Evolutionary conservation across 441 rosid genomes (phyloP), one percentile per base, ranked within the genome.

Genomic region (Pelargonium australe): DNA sequence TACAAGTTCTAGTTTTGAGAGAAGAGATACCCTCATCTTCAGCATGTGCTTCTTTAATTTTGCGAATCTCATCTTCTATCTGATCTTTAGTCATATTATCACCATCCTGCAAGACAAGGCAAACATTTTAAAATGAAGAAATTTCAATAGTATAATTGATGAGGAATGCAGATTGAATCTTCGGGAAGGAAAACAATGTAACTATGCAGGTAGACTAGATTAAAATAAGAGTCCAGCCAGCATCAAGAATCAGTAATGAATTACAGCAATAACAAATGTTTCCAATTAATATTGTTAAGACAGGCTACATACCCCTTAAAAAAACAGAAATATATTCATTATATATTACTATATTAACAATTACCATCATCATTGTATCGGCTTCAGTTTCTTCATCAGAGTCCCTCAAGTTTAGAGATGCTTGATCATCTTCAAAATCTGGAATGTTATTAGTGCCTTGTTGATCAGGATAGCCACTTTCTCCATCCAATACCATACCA

Each of bases 61-160:
- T 90, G 77, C 82, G 83, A 28, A 91, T 87, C 71, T 91, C 95
- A 43, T 85, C 90, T 80, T 87, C 90, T 70, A 88, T 81, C 70
- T 91, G 97, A 72, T 95, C 96, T 70, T 75, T 87, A 31, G 97
- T 91, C 82, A 94, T 77, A 75, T 77, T 85, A 67, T 94, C 97
- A 58, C 84, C 84, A 17, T 90, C 99, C 99, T 95, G 92, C 81
- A 81, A 19, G 62, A 70, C 60, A 79, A 66, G 57, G 60, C 9
- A 61, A 66, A 41, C 10, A 19, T 47, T 57, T 67, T 47, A 68
- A 40, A 70, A 53, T 44, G 57, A 68, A 49, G 47, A 75, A 61
- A 58, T 58, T 41, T 41, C 7, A 3, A 60, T 0, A 8, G 66
- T 8, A 28, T 0, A 58, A 14, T 7, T 17, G 9, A 58, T 17